phyloP scores from a whole-genome alignment of 345 rosid species.

The Citrus unshiu region DNA sequence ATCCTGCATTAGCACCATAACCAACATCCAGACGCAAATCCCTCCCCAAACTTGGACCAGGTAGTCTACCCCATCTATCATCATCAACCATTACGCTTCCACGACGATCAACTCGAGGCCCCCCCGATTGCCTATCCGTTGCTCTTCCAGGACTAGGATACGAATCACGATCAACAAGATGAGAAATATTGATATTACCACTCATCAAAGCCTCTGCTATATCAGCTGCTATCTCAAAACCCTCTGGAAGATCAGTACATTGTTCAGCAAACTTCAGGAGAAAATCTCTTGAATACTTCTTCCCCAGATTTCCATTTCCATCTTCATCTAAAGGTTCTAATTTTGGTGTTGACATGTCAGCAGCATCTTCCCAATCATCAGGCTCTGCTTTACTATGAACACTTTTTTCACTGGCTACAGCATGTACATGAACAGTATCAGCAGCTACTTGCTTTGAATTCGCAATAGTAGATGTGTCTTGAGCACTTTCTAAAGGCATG shows the following conservation, averaged over 20 bases:
- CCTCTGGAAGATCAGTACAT: conserved; percentile 65
- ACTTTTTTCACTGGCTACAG: conserved; percentile 26
- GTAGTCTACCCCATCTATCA: conserved; percentile 61
- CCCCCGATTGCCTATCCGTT: conserved; percentile 57
- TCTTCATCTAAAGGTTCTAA: conserved; percentile 50
- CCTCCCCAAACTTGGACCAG: conserved; percentile 53
- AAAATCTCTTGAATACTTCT: conserved; percentile 95
- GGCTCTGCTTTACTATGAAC: conserved; percentile 58
- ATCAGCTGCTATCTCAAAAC: conserved; percentile 51
- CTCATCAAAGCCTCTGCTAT: conserved; percentile 40
- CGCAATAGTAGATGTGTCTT: conserved; percentile 22
- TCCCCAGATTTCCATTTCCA: conserved; percentile 38
- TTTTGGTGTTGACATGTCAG: conserved; percentile 78
- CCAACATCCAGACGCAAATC: conserved; percentile 44
- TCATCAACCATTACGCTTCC: conserved; percentile 56
- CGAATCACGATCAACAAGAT: conserved; percentile 49
- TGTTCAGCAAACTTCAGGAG: conserved; percentile 71
- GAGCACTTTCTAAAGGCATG: conserved; percentile 26
- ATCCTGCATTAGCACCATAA: conserved; percentile 45
- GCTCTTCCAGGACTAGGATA: conserved; percentile 58
- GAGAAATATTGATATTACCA: conserved; percentile 34
- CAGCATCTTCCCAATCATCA: conserved; percentile 99
- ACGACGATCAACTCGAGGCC: conserved; percentile 70
- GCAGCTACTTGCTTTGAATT: conserved; percentile 34
- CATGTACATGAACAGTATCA: conserved; percentile 27